These are phyloP conservation scores for Spergularia bocconei DNA, from an alignment of 148 eudicot genomes.

Conservation along the genomic window DNA sequence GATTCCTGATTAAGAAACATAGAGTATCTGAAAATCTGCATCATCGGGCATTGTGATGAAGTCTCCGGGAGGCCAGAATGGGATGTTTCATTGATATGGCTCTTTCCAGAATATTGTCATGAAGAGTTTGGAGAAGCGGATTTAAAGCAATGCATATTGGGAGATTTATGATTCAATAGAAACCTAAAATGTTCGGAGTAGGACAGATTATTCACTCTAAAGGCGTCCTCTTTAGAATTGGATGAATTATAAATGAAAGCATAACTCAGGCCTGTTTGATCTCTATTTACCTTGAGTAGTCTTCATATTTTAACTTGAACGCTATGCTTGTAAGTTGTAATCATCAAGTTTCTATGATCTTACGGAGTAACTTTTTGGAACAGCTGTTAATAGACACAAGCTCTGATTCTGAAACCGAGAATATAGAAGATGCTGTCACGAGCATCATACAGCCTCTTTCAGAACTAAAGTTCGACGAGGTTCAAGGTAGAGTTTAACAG, in stretches of 20 bases:
- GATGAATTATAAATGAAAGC: background rate
- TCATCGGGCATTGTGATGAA: background rate
- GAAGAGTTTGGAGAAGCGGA: background rate
- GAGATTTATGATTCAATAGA: too few relatives aligned
- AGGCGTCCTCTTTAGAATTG: background rate
- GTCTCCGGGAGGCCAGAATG: background rate
- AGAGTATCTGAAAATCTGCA: too few relatives aligned
- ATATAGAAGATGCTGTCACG: conserved; percentile 38
- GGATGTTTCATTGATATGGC: background rate
- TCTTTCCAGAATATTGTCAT: background rate
- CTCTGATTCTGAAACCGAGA: conserved; percentile 71
- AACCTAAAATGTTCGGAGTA: background rate
- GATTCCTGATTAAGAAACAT: too few relatives aligned
- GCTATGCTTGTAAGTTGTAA: background rate
- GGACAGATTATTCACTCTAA: background rate
- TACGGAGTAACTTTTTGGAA: background rate
- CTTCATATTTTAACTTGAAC: background rate
- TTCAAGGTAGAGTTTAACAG: conserved; percentile 37
- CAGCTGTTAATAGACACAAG: conserved; percentile 35
- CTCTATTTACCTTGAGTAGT: background rate
- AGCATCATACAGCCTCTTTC: conserved; percentile 65
- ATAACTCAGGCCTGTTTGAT: background rate
- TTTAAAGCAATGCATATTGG: background rate
- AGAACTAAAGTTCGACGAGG: conserved; percentile 45
- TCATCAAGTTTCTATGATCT: conserved; percentile 5